Evolutionary conservation across 169 alveolate species (phyloP), one percentile per base, ranked within the genome.

Genomic region (Plasmodium reichenowi): DNA sequence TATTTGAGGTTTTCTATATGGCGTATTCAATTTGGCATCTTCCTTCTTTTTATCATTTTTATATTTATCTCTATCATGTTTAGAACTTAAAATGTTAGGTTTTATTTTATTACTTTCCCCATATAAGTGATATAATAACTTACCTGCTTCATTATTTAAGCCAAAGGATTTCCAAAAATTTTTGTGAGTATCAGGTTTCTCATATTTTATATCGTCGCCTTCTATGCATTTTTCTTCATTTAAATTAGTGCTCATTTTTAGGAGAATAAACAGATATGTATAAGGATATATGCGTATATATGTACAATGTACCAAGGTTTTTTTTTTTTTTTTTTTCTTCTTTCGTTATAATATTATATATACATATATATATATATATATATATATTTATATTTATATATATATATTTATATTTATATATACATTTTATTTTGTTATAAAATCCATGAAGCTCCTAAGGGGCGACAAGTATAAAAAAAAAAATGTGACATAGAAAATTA

Each of bases 81-180:
- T 66, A 24, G 73, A 9, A 10, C 22, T 20, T 15, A 67, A 67
- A 17, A 80, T 50, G 7, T 45, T 52, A 10, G 92, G 92, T 58
- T 48, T 86, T 24, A 86, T 86, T 60, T 86, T 86, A 43, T 58
- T 58, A 15, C 32, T 72, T 52, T 86, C 92, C 50, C 92, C 92
- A 17, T 86, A 86, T 10, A 86, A 32, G 7, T 72, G 17, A 38
- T 86, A 86, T 60, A 86, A 75, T 62, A 86, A 56, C 45, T 86
- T 86, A 22, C 92, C 92, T 59, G 92, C 87, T 43, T 86, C 72
- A 38, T 50, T 86, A 29, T 73, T 74, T 59, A 86, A 52, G 0
- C 92, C 92, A 64, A 86, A 86, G 1, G 92, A 64, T 12, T 86
- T 86, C 92, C 92, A 86, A 38, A 86, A 86, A 50, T 86, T 59